Base-by-base conservation (phyloP, 2,329 filamentous ascomycete genomes). In the Monilinia polystroma region DNA sequence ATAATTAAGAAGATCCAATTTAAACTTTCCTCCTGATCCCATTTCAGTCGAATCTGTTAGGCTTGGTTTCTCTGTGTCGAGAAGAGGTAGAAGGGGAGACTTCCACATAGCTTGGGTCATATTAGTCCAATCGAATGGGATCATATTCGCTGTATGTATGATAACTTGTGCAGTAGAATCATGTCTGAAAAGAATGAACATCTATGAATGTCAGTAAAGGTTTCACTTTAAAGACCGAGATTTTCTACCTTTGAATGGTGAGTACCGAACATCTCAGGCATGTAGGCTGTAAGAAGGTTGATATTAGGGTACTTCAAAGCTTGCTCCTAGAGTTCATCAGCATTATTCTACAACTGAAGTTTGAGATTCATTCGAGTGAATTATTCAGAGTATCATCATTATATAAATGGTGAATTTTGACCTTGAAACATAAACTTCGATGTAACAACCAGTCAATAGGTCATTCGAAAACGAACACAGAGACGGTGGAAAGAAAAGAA, bases 61-160 rank as follows among this genome's bases (percentile, higher is more conserved):
- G 11, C 41, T n/a, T 29, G 59, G 7, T 3, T 35, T 52, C 0
- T 18, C 20, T 18, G 47, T 38, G n/a, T 47, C 18, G 20, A 68
- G 54, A 38, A 67, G 45, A 0, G 90, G 87, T 0, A 96, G 84
- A 1, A 85, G 75, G 0, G 91, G 91, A 0, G 91, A 94, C 60
- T 80, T 82, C 93, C 93, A 97, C 6, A 91, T 85, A 1, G 87
- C 92, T 76, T 97, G 92, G 0, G 88, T 90, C 90, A 96, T 91
- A 72, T 95, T 95, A 1, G 82, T 84, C 93, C 93, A 97, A 76
- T 97, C 93, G 66, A 88, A 87, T 4, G 83, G 75, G n/a, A 96
- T 94, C 89, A 96, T 92, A 72, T 97, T 97, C 23, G 93, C 92
- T 0, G 93, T 97, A 72, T 96, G 91, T 41, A 97, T 93, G 66